A percentile compares a stretch with the other conserved stretches of the same genome.
phyloP scores from a whole-genome alignment of 805 yeast genomes.

The Cyberlindnera bimundalis region DNA sequence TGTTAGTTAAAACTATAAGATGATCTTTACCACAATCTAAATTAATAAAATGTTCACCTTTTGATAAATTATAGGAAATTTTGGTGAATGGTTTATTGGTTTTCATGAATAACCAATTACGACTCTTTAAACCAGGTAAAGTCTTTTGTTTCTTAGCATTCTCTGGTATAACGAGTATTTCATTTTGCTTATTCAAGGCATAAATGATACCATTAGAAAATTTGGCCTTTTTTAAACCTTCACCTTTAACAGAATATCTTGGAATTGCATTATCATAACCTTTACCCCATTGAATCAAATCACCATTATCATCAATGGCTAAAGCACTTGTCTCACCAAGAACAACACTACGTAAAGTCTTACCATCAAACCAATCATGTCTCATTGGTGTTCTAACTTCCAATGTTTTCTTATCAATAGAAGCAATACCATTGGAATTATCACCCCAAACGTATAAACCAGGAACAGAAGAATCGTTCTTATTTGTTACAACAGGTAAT shows the following conservation, averaged over 20 bases:
- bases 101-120: conserved; percentile 17
- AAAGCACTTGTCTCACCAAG: conserved; percentile 41
- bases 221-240: conserved; percentile 40
- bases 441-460: conserved; percentile 68
- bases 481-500: conserved; percentile 31
- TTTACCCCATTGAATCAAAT: conserved; percentile 69
- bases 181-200: conserved; percentile 37
- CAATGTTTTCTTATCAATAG: conserved; percentile 26
- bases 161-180: conserved; percentile 35
- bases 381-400: conserved; percentile 54
- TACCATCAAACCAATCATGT: conserved; percentile 59
- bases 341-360: conserved; percentile 52
- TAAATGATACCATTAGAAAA: conserved; percentile 55
- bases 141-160: conserved; percentile 10
- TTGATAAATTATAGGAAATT: conserved; percentile 12
- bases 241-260: conserved; percentile 41
- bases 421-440: conserved; percentile 38
- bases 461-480: conserved; percentile 41
- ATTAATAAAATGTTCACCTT: conserved; percentile 48
- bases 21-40: conserved; percentile 65
- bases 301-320: conserved; percentile 67
- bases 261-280: conserved; percentile 35
- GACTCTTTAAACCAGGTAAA: conserved; percentile 7
- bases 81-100: conserved; percentile 12
- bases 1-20: conserved; percentile 36